These are phyloP conservation scores for Fusarium nelsonii DNA, from an alignment of 2,329 filamentous ascomycete species.

Conservation along the genomic window DNA sequence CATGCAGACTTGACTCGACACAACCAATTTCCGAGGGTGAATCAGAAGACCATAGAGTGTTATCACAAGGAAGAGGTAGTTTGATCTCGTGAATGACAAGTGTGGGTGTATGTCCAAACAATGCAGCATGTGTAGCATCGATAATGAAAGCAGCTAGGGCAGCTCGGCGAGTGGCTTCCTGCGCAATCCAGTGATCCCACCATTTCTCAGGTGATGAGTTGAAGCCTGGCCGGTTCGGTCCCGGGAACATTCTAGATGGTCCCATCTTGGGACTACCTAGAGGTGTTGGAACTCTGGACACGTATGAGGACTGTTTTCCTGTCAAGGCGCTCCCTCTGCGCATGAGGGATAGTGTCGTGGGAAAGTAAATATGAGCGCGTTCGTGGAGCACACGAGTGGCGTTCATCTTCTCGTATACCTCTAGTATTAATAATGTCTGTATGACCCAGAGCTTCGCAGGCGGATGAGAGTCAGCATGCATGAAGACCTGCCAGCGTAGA, in stretches of 20 bases:
- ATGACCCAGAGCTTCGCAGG: slow-evolving; percentile 49
- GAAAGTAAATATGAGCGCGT: slow-evolving; percentile 49
- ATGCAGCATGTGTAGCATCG: slow-evolving; percentile 47
- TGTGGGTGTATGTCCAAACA: slow-evolving; percentile 49
- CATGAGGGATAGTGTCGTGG: slow-evolving; percentile 47
- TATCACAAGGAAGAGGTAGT: slow-evolving; percentile 47
- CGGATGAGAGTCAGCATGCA: slow-evolving; percentile 48
- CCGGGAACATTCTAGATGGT: slow-evolving; percentile 21
- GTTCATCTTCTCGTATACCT: slow-evolving; percentile 49
- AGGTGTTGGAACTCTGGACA: slow-evolving; percentile 44
- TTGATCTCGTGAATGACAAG: slow-evolving; percentile 49
- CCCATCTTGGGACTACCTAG: slow-evolving; percentile 42
- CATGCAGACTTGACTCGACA: slow-evolving; percentile 48
- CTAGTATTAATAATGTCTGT: slow-evolving; percentile 45
- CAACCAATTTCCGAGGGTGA: slow-evolving; percentile 48
- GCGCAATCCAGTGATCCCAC: slow-evolving; percentile 51
- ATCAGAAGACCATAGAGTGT: slow-evolving; percentile 48
- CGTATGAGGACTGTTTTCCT: slow-evolving; percentile 47
- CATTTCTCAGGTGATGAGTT: slow-evolving; percentile 46
- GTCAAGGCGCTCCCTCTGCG: slow-evolving; percentile 47
- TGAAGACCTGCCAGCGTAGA: slow-evolving; percentile 48
- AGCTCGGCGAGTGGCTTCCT: slow-evolving; percentile 48
- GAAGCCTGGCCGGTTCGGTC: slow-evolving; percentile 32
- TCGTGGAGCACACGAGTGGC: slow-evolving; percentile 48
- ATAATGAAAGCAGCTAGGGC: slow-evolving; percentile 48